Percentiles rank a stretch among this genome's conserved stretches.
phyloP scores from a whole-genome alignment of 2,329 filamentous ascomycete species.

The Diplodia corticola region DNA sequence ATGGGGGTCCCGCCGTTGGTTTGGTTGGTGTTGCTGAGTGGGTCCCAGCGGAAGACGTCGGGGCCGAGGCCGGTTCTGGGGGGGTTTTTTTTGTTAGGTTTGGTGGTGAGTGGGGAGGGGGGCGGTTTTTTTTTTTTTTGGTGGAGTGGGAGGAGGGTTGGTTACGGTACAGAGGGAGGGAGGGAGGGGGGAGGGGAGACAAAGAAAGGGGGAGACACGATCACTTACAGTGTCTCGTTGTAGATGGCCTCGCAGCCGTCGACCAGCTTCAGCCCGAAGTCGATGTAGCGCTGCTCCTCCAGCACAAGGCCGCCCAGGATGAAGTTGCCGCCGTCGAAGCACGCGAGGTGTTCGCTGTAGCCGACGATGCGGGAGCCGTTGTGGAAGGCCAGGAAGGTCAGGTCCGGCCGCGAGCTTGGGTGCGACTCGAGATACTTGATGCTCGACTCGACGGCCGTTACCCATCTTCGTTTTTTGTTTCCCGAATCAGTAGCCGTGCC shows the following conservation, averaged over 20 bases:
- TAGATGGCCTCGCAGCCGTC: constrained; percentile 76
- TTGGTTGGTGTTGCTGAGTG: background rate
- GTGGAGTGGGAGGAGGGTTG: too few species aligned
- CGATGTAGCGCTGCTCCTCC: constrained; percentile 63
- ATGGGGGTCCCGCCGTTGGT: background rate
- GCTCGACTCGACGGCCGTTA: constrained; percentile 71
- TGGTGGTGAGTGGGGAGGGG: background rate
- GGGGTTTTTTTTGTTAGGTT: background rate
- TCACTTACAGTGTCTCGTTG: constrained; percentile 48
- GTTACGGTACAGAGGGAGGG: too few species aligned
- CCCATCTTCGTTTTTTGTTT: constrained; percentile 52
- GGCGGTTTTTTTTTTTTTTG: background rate
- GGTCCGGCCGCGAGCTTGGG: constrained; percentile 64
- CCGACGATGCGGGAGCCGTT: constrained; percentile 45
- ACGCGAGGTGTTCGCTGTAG: constrained; percentile 60
- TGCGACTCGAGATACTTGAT: constrained; percentile 72
- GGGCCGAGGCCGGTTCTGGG: constrained; percentile 61
- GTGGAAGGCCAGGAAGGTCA: constrained; percentile 70
- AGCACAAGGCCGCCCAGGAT: constrained; percentile 77
- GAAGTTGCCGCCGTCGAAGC: constrained; percentile 83
- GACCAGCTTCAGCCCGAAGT: constrained; percentile 72
- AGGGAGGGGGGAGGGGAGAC: background rate
- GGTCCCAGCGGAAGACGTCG: constrained; percentile 54
- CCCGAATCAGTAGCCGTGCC: constrained; percentile 46
- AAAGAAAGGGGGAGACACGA: background rate